phyloP scores from a whole-genome alignment of 2,329 filamentous ascomycete species.

The Grosmannia clavigera region DNA sequence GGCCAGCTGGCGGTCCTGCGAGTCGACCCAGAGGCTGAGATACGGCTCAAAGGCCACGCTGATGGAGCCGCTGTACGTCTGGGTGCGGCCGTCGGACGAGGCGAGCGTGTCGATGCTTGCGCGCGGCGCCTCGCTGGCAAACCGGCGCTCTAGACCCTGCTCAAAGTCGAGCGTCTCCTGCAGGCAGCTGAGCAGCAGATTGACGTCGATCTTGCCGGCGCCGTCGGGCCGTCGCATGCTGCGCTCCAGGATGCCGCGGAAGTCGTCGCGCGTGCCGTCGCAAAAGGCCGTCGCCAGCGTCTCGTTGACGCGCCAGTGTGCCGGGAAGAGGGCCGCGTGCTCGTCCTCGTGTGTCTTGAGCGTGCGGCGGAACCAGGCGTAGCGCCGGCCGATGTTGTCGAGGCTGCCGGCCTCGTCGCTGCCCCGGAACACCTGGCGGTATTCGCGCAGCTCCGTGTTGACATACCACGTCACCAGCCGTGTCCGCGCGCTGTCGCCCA shows the following conservation, averaged over 20 bases:
- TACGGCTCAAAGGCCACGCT: conserved; percentile 97
- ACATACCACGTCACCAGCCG: conserved; percentile 92
- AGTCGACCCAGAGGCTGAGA: conserved; percentile 91
- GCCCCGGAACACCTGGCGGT: conserved; percentile 86
- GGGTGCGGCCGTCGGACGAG: conserved; percentile 61
- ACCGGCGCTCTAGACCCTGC: conserved; percentile 75
- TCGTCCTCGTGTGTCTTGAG: conserved; percentile 93
- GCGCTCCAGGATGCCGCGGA: conserved; percentile 80
- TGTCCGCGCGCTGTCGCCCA: conserved; percentile 75
- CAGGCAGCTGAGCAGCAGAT: conserved; percentile 39
- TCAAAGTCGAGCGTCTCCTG: conserved; percentile 81
- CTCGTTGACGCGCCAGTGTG: conserved; percentile 82
- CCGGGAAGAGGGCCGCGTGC: conserved; percentile 76
- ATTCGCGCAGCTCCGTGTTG: conserved; percentile 92
- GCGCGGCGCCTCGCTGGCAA: conserved; percentile 45
- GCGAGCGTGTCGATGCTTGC: conserved; percentile 83
- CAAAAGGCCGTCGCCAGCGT: conserved; percentile 85
- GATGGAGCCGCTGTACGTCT: conserved; percentile 78
- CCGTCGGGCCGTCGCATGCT: conserved; percentile 71
- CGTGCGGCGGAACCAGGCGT: conserved; percentile 94
- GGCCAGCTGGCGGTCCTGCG: conserved; percentile 80
- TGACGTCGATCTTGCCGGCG: conserved; percentile 38
- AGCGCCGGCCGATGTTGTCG: conserved; percentile 90
- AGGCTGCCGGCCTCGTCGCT: conserved; percentile 93
- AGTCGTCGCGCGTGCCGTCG: conserved; percentile 90